Conservation (phyloP, 352 stramenopile species). For the Sclerospora graminicola region DNA sequence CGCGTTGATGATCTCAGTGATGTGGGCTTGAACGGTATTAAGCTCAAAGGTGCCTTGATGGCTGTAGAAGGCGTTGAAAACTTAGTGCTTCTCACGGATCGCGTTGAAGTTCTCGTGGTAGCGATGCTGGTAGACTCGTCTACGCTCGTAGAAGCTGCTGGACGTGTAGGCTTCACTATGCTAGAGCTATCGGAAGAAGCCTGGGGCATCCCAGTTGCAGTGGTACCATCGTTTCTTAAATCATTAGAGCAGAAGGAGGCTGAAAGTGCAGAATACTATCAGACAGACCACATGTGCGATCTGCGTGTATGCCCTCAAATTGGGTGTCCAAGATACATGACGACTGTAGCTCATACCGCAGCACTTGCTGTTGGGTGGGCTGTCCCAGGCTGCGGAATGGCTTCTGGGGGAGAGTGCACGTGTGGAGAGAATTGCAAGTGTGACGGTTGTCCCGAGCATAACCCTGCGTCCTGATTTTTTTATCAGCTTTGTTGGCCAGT, state of each 20-base stretch:
- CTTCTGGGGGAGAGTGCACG: constrained; percentile 63
- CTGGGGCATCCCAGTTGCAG: constrained; percentile 25
- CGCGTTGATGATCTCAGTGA: constrained; percentile 34
- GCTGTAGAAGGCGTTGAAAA: constrained; percentile 59
- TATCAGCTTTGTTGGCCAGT: constrained; percentile 3
- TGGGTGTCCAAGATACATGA: constrained; percentile 66
- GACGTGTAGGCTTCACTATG: constrained; percentile 34
- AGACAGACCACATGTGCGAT: constrained; percentile 49
- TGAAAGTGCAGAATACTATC: constrained; percentile 5
- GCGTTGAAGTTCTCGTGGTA: constrained; percentile 45
- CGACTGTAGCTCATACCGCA: constrained; percentile 64
- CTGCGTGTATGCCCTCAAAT: constrained; percentile 50
- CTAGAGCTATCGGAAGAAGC: constrained; percentile 40
- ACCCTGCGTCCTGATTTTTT: constrained; percentile 34
- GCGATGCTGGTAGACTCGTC: constrained; percentile 36
- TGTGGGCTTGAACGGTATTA: constrained; percentile 12
- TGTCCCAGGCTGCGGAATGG: constrained; percentile 73
- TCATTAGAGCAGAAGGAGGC: constrained; percentile 3
- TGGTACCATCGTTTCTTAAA: constrained; percentile 10
- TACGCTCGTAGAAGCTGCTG: constrained; percentile 27
- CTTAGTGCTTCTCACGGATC: constrained; percentile 42
- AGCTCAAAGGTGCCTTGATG: constrained; percentile 18
- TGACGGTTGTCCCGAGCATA: constrained; percentile 64
- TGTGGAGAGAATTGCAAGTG: constrained; percentile 75
- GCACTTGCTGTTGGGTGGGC: constrained; percentile 68